Base-by-base conservation (phyloP, 768 basidiomycete genomes). In the Kwoniella dejecticola region DNA sequence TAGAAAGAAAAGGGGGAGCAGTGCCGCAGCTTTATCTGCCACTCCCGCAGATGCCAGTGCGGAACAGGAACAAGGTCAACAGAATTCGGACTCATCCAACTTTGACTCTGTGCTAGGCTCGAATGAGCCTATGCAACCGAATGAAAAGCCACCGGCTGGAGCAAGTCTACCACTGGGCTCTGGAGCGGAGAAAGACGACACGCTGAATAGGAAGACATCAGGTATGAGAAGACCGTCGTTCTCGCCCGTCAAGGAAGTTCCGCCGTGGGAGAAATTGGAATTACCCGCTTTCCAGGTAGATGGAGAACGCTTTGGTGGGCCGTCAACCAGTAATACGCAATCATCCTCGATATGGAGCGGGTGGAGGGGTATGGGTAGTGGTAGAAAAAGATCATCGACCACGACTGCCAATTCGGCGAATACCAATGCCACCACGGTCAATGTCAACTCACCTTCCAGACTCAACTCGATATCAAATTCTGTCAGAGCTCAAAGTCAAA, bases 251-350 rank as follows among this genome's bases (percentile, higher is more conserved):
- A 47, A 38, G 40, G 75, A 77, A 12, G 66, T 76, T 2, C 75
- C 78, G 6, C 77, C 77, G 1, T 80, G 79, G 79, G 79, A 80
- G 42, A 49, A 66, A 17, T 27, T 80, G 11, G 70, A 79, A 33
- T 60, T 80, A 21, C 79, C 79, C 0, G 52, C 70, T 2, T 80
- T 78, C 54, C 64, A 76, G 48, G 61, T 79, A 21, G 75, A 78
- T 41, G 76, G 74, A 4, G 58, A 75, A 57, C 50, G 66, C 13
- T 73, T 68, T 52, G 75, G 74, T 1, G 71, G 50, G 29, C 48
- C 29, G 3, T 42, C 24, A 15, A 60, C 21, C 17, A 57, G 12
- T 26, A 48, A 21, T 50, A 31, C 27, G 19, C 48, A 23, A 24
- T 33, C 49, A 59, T 55, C 56, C 11, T 55, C 45, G 15, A 23